Base-by-base conservation (phyloP, 2,329 filamentous ascomycete genomes). In the Zymoseptoria tritici region DNA sequence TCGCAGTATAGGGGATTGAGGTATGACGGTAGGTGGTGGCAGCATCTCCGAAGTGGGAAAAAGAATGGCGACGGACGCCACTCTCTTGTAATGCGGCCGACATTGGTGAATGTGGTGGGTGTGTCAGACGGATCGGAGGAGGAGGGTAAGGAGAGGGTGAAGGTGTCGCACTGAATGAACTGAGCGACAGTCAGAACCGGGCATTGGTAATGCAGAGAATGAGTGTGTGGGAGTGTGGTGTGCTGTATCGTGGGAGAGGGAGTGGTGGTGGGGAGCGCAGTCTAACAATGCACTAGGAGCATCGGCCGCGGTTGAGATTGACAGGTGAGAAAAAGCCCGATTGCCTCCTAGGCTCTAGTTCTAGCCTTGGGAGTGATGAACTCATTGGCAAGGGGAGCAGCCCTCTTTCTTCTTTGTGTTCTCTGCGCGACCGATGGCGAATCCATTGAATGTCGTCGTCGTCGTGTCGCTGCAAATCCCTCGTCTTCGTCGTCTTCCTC, bases 1-100 rank as follows among this genome's bases (percentile, higher is more conserved):
- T 78, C 3, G 72, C 65, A 49, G 72, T 74, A 58, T 71, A 70
- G 31, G 78, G 77, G 52, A 79, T 74, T 59, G 65, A 70, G 56
- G 67, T 70, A 56, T 75, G 73, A 56, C 66, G 68, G 61, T 72
- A 71, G 29, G 60, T 61, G 46, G 59, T 60, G 49, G 58, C 57
- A 24, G 51, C 59, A 46, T 52, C 57, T 55, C 64, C 66, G 61
- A 70, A 67, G 24, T 67, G 63, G 19, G 68, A 66, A 54, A 72
- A 66, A 9, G 70, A 71, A 62, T 72, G 70, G 60, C 70, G 68
- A 50, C 69, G 65, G 49, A 57, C 57, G 57, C 58, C 60, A 13
- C 22, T 49, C 51, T 61, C 56, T 55, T 56, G 55, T 62, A 60
- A n/a, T 29, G 52, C 22, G 22, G 52, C 53, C 53, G 62, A 53